phyloP scores from a whole-genome alignment of 192 early-diverging fungal genomes.

The Podila minutissima region DNA sequence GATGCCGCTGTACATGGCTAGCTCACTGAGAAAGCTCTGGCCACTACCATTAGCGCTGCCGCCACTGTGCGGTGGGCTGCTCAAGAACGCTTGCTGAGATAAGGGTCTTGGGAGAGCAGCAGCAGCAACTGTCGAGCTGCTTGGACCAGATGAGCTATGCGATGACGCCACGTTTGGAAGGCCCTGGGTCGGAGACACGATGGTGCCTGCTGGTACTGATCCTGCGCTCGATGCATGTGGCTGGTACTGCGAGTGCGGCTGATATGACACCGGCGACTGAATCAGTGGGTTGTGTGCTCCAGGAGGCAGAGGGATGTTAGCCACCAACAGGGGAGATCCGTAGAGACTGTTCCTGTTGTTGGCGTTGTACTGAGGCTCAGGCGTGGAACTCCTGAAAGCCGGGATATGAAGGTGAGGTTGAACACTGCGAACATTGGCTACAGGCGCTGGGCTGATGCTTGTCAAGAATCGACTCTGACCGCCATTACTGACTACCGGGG shows the following conservation, averaged over 20 bases:
- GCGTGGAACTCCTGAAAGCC: slow-evolving; percentile 1
- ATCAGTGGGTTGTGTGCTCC: slow-evolving; percentile 30
- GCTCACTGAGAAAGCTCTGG: not conserved
- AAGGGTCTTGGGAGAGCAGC: not conserved
- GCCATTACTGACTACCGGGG: not conserved
- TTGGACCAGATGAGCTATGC: not conserved
- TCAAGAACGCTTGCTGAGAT: slow-evolving; percentile 6
- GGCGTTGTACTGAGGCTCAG: not conserved
- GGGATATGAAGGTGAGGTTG: not conserved
- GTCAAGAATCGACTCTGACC: slow-evolving; percentile 11
- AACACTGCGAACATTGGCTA: not conserved
- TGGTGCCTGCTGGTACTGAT: not conserved
- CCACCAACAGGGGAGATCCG: slow-evolving; percentile 28
- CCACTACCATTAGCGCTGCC: not conserved
- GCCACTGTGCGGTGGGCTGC: slow-evolving; percentile 11
- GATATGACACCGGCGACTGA: slow-evolving; percentile 21
- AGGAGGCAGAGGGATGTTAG: slow-evolving; percentile 37
- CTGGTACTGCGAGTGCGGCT: slow-evolving; percentile 33
- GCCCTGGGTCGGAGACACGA: not conserved
- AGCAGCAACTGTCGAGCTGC: not conserved
- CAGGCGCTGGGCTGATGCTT: slow-evolving; percentile 19
- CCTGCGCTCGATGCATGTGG: not conserved
- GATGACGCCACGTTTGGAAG: not conserved
- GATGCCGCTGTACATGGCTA: not conserved
- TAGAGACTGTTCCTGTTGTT: slow-evolving; percentile 20